Conservation (phyloP, 768 basidiomycete genomes). For the Trametes gibbosa region DNA sequence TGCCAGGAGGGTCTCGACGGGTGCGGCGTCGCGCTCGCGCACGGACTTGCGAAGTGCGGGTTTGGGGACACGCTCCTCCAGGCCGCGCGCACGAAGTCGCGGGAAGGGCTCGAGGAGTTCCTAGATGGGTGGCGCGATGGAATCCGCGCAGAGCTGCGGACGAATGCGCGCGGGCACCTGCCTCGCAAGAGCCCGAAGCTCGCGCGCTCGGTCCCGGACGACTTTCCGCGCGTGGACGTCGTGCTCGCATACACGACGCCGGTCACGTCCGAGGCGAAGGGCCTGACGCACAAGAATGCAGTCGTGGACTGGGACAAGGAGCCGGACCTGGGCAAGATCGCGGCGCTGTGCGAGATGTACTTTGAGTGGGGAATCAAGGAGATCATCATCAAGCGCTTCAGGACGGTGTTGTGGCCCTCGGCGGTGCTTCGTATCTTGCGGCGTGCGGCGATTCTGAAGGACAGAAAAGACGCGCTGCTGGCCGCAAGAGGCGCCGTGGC, state of each 20-base stretch:
- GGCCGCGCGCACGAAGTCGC: constrained; percentile 51
- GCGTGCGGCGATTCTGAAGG: constrained; percentile 53
- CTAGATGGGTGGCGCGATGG: constrained; percentile 63
- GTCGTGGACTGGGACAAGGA: constrained; percentile 53
- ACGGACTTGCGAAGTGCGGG: constrained; percentile 77
- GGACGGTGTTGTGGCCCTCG: constrained; percentile 79
- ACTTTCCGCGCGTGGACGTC: constrained; percentile 73
- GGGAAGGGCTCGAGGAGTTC: constrained; percentile 45
- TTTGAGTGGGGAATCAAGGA: constrained; percentile 93
- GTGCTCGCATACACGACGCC: constrained; percentile 78
- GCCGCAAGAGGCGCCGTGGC: neutral
- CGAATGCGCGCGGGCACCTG: constrained; percentile 62
- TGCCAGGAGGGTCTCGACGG: constrained; percentile 64
- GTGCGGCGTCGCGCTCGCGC: constrained; percentile 70
- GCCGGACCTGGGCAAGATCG: constrained; percentile 68
- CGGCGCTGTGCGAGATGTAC: constrained; percentile 77
- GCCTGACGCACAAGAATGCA: constrained; percentile 17
- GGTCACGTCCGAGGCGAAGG: constrained; percentile 55
- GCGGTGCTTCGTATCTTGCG: constrained; percentile 69
- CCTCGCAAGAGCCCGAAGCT: constrained; percentile 64
- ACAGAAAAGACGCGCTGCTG: constrained; percentile 27
- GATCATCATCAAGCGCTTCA: constrained; percentile 78
- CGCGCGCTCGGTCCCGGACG: constrained; percentile 57
- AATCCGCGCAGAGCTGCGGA: constrained; percentile 60
- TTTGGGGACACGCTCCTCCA: constrained; percentile 69